phyloP scores from a whole-genome alignment of 495 filamentous ascomycete species.

The Penicillium canescens region DNA sequence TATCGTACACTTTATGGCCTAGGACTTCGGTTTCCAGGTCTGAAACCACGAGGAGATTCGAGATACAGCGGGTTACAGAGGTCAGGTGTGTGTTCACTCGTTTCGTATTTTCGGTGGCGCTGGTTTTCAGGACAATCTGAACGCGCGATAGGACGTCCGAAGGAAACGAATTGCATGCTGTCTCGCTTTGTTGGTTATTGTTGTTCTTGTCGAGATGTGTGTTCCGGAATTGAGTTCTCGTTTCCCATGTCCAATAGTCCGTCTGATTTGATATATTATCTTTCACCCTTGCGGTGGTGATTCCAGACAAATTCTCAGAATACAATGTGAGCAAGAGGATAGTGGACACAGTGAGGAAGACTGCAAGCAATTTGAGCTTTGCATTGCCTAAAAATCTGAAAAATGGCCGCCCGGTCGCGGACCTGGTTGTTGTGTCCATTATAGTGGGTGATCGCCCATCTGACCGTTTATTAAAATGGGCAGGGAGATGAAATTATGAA shows the following conservation, averaged over 20 bases:
- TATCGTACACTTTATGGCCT: slow-evolving; percentile 35
- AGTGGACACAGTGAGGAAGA: slow-evolving; percentile 1
- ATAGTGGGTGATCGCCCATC: neutral
- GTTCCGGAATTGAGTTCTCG: slow-evolving; percentile 10
- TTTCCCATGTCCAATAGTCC: slow-evolving; percentile 18
- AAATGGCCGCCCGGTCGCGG: neutral
- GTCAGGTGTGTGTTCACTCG: slow-evolving; percentile 33
- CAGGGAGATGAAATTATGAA: neutral
- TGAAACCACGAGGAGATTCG: slow-evolving; percentile 44
- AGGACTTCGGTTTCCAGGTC: slow-evolving; percentile 39
- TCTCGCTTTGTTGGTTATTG: neutral
- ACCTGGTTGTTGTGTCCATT: neutral
- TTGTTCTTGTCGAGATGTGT: neutral
- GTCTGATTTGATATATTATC: neutral
- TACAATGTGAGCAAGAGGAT: slow-evolving; percentile 11
- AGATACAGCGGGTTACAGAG: slow-evolving; percentile 39
- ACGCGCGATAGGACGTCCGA: slow-evolving; percentile 28
- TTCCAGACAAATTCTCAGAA: neutral
- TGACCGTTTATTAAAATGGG: neutral
- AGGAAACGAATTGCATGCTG: slow-evolving; percentile 35
- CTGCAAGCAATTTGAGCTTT: slow-evolving; percentile 11
- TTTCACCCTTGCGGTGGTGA: neutral
- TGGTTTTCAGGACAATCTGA: slow-evolving; percentile 40
- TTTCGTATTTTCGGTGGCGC: slow-evolving; percentile 32
- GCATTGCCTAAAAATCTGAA: neutral